Evolutionary conservation across 1,284 basidiomycete species (phyloP).

Genomic region (Irpex sp.): DNA sequence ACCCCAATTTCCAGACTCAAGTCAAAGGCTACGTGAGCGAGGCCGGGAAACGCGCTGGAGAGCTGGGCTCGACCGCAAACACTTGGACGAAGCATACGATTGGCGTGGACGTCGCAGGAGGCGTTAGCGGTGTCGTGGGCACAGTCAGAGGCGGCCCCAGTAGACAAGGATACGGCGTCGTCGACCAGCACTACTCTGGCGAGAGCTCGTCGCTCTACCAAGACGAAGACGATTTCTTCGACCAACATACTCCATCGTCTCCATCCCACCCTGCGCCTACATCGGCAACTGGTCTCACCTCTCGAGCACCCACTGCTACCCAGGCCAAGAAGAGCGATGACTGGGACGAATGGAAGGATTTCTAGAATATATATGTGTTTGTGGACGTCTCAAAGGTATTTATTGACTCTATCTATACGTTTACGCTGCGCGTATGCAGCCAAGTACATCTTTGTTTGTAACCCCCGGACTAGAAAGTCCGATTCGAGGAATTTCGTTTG

Average conservation of each 20-base stretch:
- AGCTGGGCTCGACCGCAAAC: constrained; percentile 59
- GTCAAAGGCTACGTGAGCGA: constrained; percentile 68
- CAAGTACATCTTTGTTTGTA: background rate
- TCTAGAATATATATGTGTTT: constrained; percentile 30
- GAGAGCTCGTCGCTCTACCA: constrained; percentile 50
- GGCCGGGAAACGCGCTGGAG: constrained; percentile 59
- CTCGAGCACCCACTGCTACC: constrained; percentile 18
- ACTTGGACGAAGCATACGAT: constrained; percentile 70
- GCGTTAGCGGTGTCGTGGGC: constrained; percentile 56
- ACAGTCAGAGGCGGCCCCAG: constrained; percentile 45
- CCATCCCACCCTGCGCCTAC: constrained; percentile 12
- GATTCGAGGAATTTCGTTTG: background rate
- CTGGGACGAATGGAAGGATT: constrained; percentile 79
- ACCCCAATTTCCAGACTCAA: constrained; percentile 72
- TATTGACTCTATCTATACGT: background rate
- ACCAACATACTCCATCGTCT: constrained; percentile 33
- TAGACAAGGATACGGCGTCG: constrained; percentile 52
- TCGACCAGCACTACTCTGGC: constrained; percentile 38
- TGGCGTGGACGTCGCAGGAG: constrained; percentile 77
- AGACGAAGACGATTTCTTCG: constrained; percentile 53
- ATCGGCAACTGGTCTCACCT: constrained; percentile 19
- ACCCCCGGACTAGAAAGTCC: background rate
- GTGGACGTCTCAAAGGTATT: background rate
- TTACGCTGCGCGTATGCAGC: background rate
- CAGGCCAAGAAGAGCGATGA: constrained; percentile 40